Evolutionary conservation across 2,329 filamentous ascomycete species (phyloP), one percentile per base, ranked within the genome.

Genomic region (Aspergillus fumigatiaffinis): DNA sequence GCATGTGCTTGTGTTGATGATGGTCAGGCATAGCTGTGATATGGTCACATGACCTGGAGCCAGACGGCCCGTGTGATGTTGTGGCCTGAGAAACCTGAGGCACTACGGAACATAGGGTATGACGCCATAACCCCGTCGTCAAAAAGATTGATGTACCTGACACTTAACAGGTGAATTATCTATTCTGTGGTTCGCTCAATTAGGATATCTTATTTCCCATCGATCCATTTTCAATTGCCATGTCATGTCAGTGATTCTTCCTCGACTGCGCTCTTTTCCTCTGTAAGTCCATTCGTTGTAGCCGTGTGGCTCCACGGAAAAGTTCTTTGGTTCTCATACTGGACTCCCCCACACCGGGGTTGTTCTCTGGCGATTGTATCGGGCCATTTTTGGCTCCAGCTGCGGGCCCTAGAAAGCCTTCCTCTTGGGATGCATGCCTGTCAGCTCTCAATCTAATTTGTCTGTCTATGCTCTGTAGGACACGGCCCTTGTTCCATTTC

Each of bases 381-480:
- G 20, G 44, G 44, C 44, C 44, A 23, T 5, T 25, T 44, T 21
- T 44, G 20, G 41, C 7, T 46, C 42, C n/a, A 46, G 42, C 42
- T 20, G 42, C 20, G 42, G 42, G 20, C 42, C 21, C 42, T 46
- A 46, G 42, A 46, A 26, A 47, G 26, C 44, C 44, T 47, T 47
- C 20, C 21, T 14, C 44, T 6, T 12, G 56, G 63, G 48, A 54
- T 57, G 35, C 46, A 32, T 59, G 57, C 42, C 50, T 60, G 58
- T 55, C n/a, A n/a, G 14, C 14, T 47, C 53, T 21, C 14, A 17
- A 38, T 38, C 51, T 63, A 55, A 60, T 55, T 56, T 38, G 28
- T 51, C 35, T 48, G 49, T 49, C 28, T 48, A 51, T 58, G 62
- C 26, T 51, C 28, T 44, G 44, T 56, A 63, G 59, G 54, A 44